phyloP scores from a whole-genome alignment of 129 eudicot species.

The Solidago caesia region DNA sequence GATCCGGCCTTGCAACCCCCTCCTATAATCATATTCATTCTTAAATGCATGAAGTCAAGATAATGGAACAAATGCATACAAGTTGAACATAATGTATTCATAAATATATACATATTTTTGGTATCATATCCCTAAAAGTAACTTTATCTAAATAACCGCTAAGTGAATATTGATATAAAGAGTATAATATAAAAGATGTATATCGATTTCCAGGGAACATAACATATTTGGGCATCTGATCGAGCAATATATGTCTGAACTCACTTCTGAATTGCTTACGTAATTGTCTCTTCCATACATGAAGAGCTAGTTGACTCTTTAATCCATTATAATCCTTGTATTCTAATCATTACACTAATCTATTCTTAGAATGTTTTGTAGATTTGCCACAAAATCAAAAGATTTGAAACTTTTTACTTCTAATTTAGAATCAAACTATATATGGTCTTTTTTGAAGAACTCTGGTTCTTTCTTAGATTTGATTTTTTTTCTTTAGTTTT shows the following conservation, averaged over 20 bases:
- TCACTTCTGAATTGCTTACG: neutral
- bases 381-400: constrained; percentile 42
- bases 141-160: too few relatives aligned
- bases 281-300: constrained; percentile 29
- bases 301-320: constrained; percentile 44
- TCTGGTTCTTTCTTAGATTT: constrained; percentile 26
- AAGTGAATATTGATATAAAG: too few relatives aligned
- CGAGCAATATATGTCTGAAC: neutral
- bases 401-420: constrained; percentile 27
- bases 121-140: too few relatives aligned
- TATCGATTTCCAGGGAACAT: neutral
- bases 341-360: constrained; percentile 13
- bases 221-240: constrained; percentile 28
- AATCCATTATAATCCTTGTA: neutral
- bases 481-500: constrained; percentile 3
- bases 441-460: constrained; percentile 8
- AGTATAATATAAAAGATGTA: too few relatives aligned
- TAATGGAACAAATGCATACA: too few relatives aligned
- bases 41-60: too few relatives aligned
- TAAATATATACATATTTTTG: too few relatives aligned
- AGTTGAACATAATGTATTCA: too few relatives aligned
- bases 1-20: too few relatives aligned
- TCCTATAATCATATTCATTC: too few relatives aligned
- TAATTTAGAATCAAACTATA: constrained; percentile 6
- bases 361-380: constrained; percentile 4